Evolutionary conservation across 2,329 filamentous ascomycete species (phyloP), one percentile per base, ranked within the genome.

Genomic region (Dryadomyces sulphureus): DNA sequence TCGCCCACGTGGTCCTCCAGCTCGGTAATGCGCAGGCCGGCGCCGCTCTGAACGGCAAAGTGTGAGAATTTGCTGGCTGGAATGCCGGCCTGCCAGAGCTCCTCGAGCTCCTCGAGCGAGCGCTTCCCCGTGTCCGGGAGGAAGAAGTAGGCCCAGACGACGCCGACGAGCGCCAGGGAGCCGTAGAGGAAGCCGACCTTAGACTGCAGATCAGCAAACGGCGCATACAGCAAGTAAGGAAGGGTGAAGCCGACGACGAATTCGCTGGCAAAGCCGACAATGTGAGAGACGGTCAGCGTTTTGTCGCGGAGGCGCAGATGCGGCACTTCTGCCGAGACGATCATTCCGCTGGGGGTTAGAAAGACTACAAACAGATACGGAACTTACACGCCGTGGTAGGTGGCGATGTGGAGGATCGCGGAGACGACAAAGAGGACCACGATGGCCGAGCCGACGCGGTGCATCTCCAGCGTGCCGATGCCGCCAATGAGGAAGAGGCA

Each of bases 101-200:
- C 49, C 16, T 53, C 51, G 19, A 53, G 41, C 35, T 53, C 49
- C 24, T 53, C 51, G 25, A 53, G 49, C 5, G 49, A 51, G 3
- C 48, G 48, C 14, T 24, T 30, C 20, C 36, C 45, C 4, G 20
- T 38, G 36, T 22, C 36, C 17, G 51, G 51, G 12, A 53, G 24
- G 32, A 24, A 53, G 41, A 51, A 50, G 32, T 35, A 50, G 32
- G 38, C 48, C 46, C 48, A 53, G 22, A 48, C 9, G 4, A 50
- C 22, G 24, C 43, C 49, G 5, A 43, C 3, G 1, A 47, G 21
- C 9, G 44, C 43, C 12, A 51, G 46, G 19, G 44, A 19, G 45
- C 51, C 51, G 38, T 50, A 53, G 19, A 50, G 34, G 36, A 50
- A 50, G 21, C 49, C 49, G 14, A 49, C 47, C 41, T 46, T 46